These are phyloP conservation scores for Chamaecrista fasciculata DNA, from an alignment of 306 rosid genomes.

Conservation along the genomic window DNA sequence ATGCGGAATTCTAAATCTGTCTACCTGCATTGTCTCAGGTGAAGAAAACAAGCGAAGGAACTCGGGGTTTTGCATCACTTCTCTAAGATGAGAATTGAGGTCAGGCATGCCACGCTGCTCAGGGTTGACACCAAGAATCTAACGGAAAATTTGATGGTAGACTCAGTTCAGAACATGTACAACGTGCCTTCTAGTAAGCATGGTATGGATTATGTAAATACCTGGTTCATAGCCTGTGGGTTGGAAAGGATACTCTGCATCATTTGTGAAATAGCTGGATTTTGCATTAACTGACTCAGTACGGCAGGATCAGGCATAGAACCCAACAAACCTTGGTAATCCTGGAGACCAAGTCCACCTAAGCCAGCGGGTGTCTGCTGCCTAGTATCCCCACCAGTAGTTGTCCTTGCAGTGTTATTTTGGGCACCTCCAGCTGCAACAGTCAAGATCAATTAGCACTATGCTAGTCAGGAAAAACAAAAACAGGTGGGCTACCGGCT, in stretches of 20 bases:
- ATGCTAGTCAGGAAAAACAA: not conserved
- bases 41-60: constrained; percentile 70
- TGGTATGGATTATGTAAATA: constrained; percentile 15
- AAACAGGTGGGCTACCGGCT: constrained; percentile 18
- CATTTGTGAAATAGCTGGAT: constrained; percentile 83
- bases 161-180: constrained; percentile 24
- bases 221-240: constrained; percentile 82
- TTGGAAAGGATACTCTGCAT: constrained; percentile 83
- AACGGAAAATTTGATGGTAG: constrained; percentile 30
- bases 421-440: constrained; percentile 60
- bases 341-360: constrained; percentile 64
- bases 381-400: constrained; percentile 54
- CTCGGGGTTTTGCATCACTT: constrained; percentile 83
- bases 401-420: constrained; percentile 50
- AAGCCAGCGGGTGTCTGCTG: constrained; percentile 53
- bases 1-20: constrained; percentile 13
- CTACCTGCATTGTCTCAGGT: constrained; percentile 91
- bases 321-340: constrained; percentile 60
- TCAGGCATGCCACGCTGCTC: constrained; percentile 70
- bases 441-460: constrained; percentile 22
- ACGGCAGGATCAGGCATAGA: constrained; percentile 58
- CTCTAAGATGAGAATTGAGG: constrained; percentile 67
- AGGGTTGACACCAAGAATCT: constrained; percentile 65
- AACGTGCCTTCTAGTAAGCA: not conserved
- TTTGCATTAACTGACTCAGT: constrained; percentile 72